phyloP scores from a whole-genome alignment of 352 stramenopile species.

The Phytophthora lateralis region DNA sequence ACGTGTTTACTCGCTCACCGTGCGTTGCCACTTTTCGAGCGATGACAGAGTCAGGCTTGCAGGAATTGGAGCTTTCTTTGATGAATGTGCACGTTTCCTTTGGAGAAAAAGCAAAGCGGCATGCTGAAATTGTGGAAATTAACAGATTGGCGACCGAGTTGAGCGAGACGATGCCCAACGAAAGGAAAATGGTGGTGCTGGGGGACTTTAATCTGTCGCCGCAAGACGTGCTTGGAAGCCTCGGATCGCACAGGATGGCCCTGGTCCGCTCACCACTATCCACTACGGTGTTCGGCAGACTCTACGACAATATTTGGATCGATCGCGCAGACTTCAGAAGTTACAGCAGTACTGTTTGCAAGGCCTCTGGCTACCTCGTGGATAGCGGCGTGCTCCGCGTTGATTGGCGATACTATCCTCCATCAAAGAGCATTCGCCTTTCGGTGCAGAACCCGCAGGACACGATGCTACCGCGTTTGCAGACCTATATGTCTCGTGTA shows the following conservation, averaged over 20 bases:
- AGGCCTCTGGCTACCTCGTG: conserved; percentile 17
- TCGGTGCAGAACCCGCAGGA: conserved; percentile 22
- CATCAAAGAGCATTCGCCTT: conserved; percentile 26
- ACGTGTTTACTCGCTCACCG: conserved; percentile 39
- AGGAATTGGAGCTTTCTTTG: conserved; percentile 40
- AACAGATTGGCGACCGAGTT: conserved; percentile 35
- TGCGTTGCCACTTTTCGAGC: conserved; percentile 54
- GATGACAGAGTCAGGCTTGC: conserved; percentile 10
- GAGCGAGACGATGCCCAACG: conserved; percentile 3
- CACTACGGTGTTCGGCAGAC: conserved; percentile 59
- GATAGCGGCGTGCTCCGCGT: conserved; percentile 62
- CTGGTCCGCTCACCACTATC: conserved; percentile 56
- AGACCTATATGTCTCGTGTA: conserved; percentile 41
- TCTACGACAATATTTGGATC: conserved; percentile 80
- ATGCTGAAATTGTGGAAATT: conserved; percentile 45
- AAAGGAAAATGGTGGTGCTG: conserved; percentile 50
- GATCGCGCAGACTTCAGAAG: conserved; percentile 21
- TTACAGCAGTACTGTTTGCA: conserved; percentile 1
- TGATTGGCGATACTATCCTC: conserved; percentile 66
- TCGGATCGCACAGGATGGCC: conserved; percentile 31
- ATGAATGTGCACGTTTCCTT: conserved; percentile 67
- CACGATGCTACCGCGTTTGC: conserved; percentile 31
- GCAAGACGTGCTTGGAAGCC: conserved; percentile 42
- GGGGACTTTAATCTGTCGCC: conserved; percentile 74
- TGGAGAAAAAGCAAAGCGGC: conserved; percentile 29